phyloP scores from a whole-genome alignment of 139 green algal species.

The Zygnema cylindricum region DNA sequence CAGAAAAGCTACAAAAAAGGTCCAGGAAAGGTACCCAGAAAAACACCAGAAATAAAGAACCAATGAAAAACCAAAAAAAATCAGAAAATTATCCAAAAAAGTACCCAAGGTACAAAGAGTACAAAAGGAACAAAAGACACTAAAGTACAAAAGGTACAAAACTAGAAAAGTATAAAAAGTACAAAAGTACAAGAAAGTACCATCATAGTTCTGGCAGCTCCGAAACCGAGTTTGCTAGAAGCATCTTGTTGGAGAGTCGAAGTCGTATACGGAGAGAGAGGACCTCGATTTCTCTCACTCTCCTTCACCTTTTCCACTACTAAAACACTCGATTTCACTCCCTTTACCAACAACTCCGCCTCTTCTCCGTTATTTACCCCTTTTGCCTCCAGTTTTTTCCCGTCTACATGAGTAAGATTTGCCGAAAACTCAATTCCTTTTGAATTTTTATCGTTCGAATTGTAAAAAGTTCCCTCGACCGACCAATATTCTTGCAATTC shows the following conservation, averaged over 20 bases:
- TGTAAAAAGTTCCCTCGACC: conserved; percentile 16
- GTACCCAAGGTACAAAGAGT: too few species aligned
- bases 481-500: conserved; percentile 57
- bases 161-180: too few species aligned
- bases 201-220: conserved; percentile 78
- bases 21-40: too few species aligned
- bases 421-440: conserved; percentile 40
- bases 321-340: conserved; percentile 58
- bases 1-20: too few species aligned
- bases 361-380: conserved; percentile 57
- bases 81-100: too few species aligned
- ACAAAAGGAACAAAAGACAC: too few species aligned
- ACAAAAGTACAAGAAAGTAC: too few species aligned
- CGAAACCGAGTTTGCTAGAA: conserved; percentile 74
- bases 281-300: conserved; percentile 64
- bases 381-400: conserved; percentile 60
- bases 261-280: conserved; percentile 84
- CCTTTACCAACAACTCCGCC: conserved; percentile 56
- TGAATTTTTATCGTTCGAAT: too few species aligned
- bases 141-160: too few species aligned
- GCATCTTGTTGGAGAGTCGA: conserved; percentile 90
- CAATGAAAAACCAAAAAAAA: too few species aligned
- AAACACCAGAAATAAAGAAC: too few species aligned
- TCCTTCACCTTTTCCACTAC: conserved; percentile 46
- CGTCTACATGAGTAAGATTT: conserved; percentile 62